Evolutionary conservation across 78 protist species (phyloP).

Genomic region (Tieghemostelium lacteum): DNA sequence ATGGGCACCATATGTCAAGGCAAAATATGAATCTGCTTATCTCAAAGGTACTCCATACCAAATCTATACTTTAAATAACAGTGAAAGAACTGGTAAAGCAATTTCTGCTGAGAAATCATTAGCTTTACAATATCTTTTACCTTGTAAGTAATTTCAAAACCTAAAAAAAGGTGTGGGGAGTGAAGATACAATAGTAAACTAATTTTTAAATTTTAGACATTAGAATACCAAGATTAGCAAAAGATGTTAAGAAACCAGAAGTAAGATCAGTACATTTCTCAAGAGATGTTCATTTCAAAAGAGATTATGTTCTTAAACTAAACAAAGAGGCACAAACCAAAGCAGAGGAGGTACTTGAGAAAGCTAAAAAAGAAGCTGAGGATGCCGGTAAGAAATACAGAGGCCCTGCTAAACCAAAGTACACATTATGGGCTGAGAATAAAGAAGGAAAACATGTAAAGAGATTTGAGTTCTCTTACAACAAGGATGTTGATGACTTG

Average conservation of each 20-base stretch:
- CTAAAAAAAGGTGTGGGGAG: no score
- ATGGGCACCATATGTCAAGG: slow-evolving; percentile 47
- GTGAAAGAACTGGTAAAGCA: slow-evolving; percentile 16
- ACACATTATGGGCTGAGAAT: not conserved
- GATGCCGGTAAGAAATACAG: not conserved
- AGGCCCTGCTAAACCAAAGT: not conserved
- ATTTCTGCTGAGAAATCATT: slow-evolving; percentile 29
- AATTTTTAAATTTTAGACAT: not conserved
- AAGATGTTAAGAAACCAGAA: not conserved
- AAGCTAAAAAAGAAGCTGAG: not conserved
- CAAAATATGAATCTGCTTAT: not conserved
- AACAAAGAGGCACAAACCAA: not conserved
- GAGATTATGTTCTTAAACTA: not conserved
- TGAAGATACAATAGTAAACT: not conserved
- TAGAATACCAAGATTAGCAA: slow-evolving; percentile 18
- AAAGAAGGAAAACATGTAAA: not conserved
- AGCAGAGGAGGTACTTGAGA: not conserved
- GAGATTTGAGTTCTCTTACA: not conserved
- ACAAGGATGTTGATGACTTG: slow-evolving; percentile 15
- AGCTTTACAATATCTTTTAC: slow-evolving; percentile 36
- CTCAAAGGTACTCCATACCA: not conserved
- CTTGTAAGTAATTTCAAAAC: slow-evolving; percentile 13
- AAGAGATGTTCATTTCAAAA: not conserved
- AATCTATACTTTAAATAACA: slow-evolving; percentile 6
- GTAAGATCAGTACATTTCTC: not conserved